Evolutionary conservation across 192 early-diverging fungal genomes (phyloP).

Genomic region (Radiomyces spectabilis): DNA sequence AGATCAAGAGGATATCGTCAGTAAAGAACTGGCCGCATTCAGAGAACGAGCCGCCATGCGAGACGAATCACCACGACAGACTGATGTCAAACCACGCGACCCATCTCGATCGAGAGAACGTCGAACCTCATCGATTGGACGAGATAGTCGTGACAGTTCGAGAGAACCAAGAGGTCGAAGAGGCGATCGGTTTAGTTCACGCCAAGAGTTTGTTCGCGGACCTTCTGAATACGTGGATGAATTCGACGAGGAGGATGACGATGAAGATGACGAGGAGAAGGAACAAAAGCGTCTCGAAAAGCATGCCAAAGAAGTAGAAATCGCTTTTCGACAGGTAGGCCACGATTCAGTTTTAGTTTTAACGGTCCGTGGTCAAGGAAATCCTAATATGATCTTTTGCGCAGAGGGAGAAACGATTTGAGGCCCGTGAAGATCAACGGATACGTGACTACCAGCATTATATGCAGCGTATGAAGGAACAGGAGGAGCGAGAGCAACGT

Average conservation of each 20-base stretch:
- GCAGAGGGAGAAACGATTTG: constrained; percentile 61
- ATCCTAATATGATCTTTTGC: constrained; percentile 1
- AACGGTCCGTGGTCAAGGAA: not conserved
- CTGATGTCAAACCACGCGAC: constrained; percentile 2
- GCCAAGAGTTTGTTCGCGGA: constrained; percentile 38
- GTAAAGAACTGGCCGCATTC: too few species aligned
- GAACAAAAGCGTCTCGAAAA: constrained; percentile 34
- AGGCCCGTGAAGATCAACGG: constrained; percentile 44
- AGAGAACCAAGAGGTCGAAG: constrained; percentile 12
- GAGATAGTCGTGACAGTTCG: constrained; percentile 37
- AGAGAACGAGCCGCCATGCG: not conserved
- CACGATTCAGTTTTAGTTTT: not conserved
- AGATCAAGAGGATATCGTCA: not conserved
- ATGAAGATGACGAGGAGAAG: constrained; percentile 14
- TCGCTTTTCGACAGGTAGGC: constrained; percentile 31
- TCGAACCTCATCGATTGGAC: too few species aligned
- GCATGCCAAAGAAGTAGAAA: constrained; percentile 37
- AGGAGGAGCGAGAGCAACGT: constrained; percentile 24
- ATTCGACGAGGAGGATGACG: constrained; percentile 31
- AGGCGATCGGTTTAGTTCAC: not conserved
- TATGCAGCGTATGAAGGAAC: constrained; percentile 33
- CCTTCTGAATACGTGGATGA: constrained; percentile 12
- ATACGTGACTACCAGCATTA: constrained; percentile 41
- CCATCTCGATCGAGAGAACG: constrained; percentile 51
- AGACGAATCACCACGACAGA: not conserved